Evolutionary conservation across 306 rosid species (phyloP), one percentile per base, ranked within the genome.

Genomic region (Astragalus glycyphyllos): DNA sequence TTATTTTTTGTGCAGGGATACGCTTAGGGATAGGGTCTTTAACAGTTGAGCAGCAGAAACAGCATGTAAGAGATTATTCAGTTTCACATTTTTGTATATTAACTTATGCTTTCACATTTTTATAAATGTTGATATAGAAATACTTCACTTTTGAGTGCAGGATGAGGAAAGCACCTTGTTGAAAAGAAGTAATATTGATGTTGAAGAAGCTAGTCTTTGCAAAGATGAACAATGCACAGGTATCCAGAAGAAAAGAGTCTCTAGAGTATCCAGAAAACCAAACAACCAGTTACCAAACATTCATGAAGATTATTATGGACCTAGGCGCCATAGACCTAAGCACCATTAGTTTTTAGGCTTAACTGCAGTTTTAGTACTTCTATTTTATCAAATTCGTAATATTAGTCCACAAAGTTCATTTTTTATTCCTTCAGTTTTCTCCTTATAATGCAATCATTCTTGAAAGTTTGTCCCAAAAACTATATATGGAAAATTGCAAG

Each of bases 261-360:
- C 85, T 83, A 85, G 76, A 79, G 77, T 59, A 55, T 77, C 85
- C 76, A 80, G 79, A 76, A 85, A 83, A 72, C 59, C 92, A 75
- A 64, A 81, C 75, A 68, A 87, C 60, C 78, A 79, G 72, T 81
- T 81, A 60, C 86, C 92, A 75, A 59, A 65, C 75, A 69, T 89
- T 83, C 90, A 89, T 72, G 96, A 86, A 86, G 96, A 89, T 85
- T 86, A 89, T 69, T 86, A 67, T 67, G 88, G 90, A 79, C 92
- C 90, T 87, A 85, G 87, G 75, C 73, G 72, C 4, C 92, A 86
- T 71, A 81, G 73, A 82, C 59, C 88, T 77, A 82, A 69, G 58
- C 91, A 88, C 74, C 84, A 88, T 63, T 88, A 82, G 81, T 38
- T 84, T 38, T 46, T 16, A 61, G 8, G 31, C 31, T 26, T 26